Conservation (phyloP, 2,329 filamentous ascomycete species). For the Atkinsonella hypoxylon region DNA sequence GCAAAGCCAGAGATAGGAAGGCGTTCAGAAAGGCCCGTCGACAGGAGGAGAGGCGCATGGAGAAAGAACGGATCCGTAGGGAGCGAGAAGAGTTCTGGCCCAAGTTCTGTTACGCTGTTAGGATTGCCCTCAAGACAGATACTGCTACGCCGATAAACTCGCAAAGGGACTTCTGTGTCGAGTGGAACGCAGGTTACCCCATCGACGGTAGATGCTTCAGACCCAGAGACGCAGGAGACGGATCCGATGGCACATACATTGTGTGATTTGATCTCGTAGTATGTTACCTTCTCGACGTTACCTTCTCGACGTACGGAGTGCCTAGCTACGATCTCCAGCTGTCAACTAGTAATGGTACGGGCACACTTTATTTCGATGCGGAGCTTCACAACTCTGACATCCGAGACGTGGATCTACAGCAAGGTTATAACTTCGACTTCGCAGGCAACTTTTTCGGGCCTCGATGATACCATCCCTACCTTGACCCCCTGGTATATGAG, state of each 20-base stretch:
- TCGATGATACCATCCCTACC: slow-evolving; percentile 42
- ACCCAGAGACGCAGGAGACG: slow-evolving; percentile 10
- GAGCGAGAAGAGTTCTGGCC: slow-evolving; percentile 38
- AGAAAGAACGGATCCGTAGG: slow-evolving; percentile 30
- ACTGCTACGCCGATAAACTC: slow-evolving; percentile 31
- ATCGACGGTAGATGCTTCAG: slow-evolving; percentile 8
- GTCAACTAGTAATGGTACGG: slow-evolving; percentile 41
- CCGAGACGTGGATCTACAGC: slow-evolving; percentile 51
- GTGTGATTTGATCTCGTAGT: slow-evolving; percentile 43
- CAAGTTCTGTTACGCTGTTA: slow-evolving; percentile 32
- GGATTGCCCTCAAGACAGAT: slow-evolving; percentile 35
- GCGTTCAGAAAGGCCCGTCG: slow-evolving; percentile 23
- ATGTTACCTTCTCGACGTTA: no score
- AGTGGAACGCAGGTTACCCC: slow-evolving; percentile 40
- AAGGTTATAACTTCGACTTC: slow-evolving; percentile 51
- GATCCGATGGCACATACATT: slow-evolving; percentile 7
- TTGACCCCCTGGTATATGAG: slow-evolving; percentile 46
- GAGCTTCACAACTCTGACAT: slow-evolving; percentile 49
- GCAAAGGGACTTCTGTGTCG: slow-evolving; percentile 35
- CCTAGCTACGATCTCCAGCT: slow-evolving; percentile 51
- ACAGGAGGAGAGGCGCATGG: slow-evolving; percentile 24
- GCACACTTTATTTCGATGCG: slow-evolving; percentile 47
- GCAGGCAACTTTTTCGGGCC: slow-evolving; percentile 43
- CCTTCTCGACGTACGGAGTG: slow-evolving; percentile 40
- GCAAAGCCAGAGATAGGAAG: slow-evolving; percentile 24